phyloP scores from a whole-genome alignment of 768 basidiomycete genomes.

The Phlegmacium glaucopus region DNA sequence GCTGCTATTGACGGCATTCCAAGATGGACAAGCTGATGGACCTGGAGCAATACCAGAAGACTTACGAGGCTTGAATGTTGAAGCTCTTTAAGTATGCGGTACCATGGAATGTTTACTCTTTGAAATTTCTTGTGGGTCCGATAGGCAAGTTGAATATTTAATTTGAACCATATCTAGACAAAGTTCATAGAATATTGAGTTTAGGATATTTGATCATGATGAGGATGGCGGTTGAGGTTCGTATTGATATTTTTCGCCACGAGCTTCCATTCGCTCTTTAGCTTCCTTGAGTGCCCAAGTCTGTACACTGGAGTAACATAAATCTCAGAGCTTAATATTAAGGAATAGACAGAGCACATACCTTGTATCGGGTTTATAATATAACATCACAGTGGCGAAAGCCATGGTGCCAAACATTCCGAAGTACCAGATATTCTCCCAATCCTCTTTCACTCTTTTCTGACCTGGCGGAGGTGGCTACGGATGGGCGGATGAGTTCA shows the following conservation, averaged over 20 bases:
- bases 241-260: constrained; percentile 89
- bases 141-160: background rate
- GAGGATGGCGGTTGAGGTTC: constrained; percentile 46
- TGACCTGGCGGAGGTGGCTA: constrained; percentile 78
- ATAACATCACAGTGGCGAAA: constrained; percentile 69
- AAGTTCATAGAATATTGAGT: constrained; percentile 7
- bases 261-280: constrained; percentile 84
- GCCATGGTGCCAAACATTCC: constrained; percentile 91
- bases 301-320: constrained; percentile 60
- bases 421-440: constrained; percentile 88
- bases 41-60: constrained; percentile 66
- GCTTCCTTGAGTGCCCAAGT: constrained; percentile 92
- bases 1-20: background rate
- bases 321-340: background rate
- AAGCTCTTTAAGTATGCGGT: background rate
- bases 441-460: constrained; percentile 84
- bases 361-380: constrained; percentile 95
- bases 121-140: no score
- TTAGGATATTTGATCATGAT: constrained; percentile 15
- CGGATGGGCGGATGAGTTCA: background rate
- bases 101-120: background rate
- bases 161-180: constrained; percentile 6
- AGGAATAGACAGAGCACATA: constrained; percentile 33
- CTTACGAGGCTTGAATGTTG: constrained; percentile 27
- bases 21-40: constrained; percentile 73